Evolutionary conservation across 768 basidiomycete genomes (phyloP).

Genomic region (Myochromella boudieri): DNA sequence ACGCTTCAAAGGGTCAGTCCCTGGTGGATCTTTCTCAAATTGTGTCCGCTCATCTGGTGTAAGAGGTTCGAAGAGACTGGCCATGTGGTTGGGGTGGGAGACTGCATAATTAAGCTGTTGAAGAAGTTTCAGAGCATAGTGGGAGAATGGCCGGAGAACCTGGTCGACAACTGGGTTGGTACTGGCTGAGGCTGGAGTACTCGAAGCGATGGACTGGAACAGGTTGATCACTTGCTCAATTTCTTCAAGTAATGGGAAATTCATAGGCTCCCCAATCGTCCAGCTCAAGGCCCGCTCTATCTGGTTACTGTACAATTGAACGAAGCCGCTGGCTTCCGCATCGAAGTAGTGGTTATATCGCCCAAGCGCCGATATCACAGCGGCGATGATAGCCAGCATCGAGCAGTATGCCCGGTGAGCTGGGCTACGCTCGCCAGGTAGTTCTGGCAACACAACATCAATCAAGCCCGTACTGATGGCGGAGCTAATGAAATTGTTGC

Average conservation of each 20-base stretch:
- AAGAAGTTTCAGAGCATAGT: conserved; percentile 68
- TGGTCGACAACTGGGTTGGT: conserved; percentile 54
- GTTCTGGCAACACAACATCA: conserved; percentile 62
- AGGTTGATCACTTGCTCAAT: conserved; percentile 77
- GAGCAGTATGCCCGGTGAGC: conserved; percentile 81
- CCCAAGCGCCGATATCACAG: conserved; percentile 63
- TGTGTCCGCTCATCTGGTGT: conserved; percentile 70
- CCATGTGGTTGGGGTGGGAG: conserved; percentile 87
- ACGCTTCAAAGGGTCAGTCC: conserved; percentile 62
- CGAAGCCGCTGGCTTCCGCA: conserved; percentile 80
- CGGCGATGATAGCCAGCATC: conserved; percentile 79
- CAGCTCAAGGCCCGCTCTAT: conserved; percentile 75
- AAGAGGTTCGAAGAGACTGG: conserved; percentile 77
- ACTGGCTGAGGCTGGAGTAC: conserved; percentile 44
- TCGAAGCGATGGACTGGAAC: conserved; percentile 72
- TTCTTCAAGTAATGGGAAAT: conserved; percentile 76
- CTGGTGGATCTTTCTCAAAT: conserved; percentile 65
- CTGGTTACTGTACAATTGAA: conserved; percentile 83
- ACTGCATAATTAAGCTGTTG: conserved; percentile 90
- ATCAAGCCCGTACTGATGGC: conserved; percentile 77
- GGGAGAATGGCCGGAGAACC: conserved; percentile 68
- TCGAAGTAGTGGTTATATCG: conserved; percentile 77
- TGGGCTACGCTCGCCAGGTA: conserved; percentile 75
- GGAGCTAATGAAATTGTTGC: conserved; percentile 75
- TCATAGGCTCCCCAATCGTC: conserved; percentile 80